Base-by-base conservation (phyloP, 306 rosid species). In the Abrus pulchellus region DNA sequence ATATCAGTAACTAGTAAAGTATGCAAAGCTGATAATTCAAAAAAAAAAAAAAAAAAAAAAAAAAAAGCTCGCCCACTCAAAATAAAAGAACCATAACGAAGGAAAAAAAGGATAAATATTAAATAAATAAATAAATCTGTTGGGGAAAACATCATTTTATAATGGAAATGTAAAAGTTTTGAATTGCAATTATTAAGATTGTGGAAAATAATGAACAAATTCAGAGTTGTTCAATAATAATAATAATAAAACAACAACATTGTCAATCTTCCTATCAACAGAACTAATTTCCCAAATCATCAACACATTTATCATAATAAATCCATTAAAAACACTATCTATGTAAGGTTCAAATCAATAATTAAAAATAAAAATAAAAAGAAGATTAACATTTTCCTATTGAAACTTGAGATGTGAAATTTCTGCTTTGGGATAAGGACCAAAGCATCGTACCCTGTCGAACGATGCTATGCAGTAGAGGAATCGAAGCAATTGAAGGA, bases 381-480 rank as follows among this genome's bases (percentile, higher is more conserved):
- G 20, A 0, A 20, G 20, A 41, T 2, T 13, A 36, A 36, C n/a
- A 27, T 72, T 52, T 74, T 30, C 32, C 28, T 4, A 55, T 56
- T 13, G 40, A 69, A 48, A 59, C 61, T 33, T 70, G 30, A 38
- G 9, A 79, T 60, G 11, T 27, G 34, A 80, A 49, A 27, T 34
- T 34, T 32, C 5, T 34, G 3, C 0, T 2, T 47, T 47, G 14
- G 10, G 32, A 69, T 8, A 50, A 48, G 54, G 44, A 36, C 12
- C 1, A 30, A 63, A 63, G 41, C 56, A 80, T 1, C 43, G n/a
- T 64, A 80, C 80, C 84, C 30, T 50, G 50, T 28, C 7, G 30
- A 61, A 72, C 34, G 49, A 72, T 5, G 60, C 40, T 7, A 72
- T 50, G 47, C 50, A 38, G 41, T 41, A 55, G 67, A 30, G 59